Evolutionary conservation across 2,329 filamentous ascomycete genomes (phyloP), one percentile per base, ranked within the genome.

Genomic region (Dactylonectria macrodidyma): DNA sequence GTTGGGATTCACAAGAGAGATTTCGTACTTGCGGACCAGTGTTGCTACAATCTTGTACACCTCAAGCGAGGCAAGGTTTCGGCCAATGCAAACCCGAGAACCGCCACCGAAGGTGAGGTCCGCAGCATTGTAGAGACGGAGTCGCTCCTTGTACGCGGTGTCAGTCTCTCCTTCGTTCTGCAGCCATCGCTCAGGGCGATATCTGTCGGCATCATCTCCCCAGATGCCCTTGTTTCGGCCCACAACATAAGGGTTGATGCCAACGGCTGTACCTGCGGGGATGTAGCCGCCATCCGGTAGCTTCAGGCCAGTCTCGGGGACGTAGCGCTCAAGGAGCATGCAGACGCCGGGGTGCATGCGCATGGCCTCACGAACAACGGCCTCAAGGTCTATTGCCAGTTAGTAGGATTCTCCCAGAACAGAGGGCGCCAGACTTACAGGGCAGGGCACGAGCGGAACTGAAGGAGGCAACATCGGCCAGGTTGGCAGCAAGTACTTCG

Each of bases 151-250:
- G 58, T 77, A 84, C 3, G 66, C 76, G 5, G 74, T 12, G 8
- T 66, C 66, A 12, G 38, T 71, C 30, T 71, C 70, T 1, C 33
- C 36, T 3, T 69, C 48, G 1, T 24, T 24, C 34, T 66, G 76
- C 8, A 88, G 73, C 85, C 86, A 89, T 3, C 87, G 78, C 55
- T 86, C 85, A 0, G 86, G 85, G 1, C 78, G 77, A 69, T 84
- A 88, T 0, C 70, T 65, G 22, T 86, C 80, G 0, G 82, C 80
- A 64, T 88, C 84, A 0, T 77, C 70, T 0, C 85, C 86, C 71
- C 84, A 88, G 3, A 84, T 71, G 0, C 55, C 66, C 51, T 75
- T 76, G 72, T 88, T 83, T 7, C 78, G 74, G 0, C 80, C 78
- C 1, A 81, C 72, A 2, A 85, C 79, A 62, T 79, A 83, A 0